Evolutionary conservation across 1,284 basidiomycete genomes (phyloP).

Genomic region (Ustilago tritici): DNA sequence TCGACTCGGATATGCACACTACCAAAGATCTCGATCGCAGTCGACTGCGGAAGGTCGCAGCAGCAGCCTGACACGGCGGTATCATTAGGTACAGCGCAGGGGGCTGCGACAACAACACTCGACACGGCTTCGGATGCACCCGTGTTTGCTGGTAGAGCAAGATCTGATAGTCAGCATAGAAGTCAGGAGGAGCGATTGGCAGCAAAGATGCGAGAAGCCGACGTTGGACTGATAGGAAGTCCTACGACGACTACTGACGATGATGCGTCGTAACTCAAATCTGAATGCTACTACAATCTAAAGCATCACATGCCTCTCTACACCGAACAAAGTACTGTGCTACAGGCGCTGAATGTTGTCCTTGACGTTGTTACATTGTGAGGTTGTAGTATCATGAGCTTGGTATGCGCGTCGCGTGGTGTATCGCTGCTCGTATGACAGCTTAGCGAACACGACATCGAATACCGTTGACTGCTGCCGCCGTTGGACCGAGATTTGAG

Average conservation of each 20-base stretch:
- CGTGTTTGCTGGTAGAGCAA: constrained; percentile 7
- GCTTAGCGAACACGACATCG: no score
- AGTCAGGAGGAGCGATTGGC: constrained; percentile 47
- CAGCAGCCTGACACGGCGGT: neutral
- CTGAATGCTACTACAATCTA: neutral
- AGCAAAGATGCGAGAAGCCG: constrained; percentile 54
- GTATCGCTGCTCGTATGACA: no score
- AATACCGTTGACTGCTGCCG: no score
- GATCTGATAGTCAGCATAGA: constrained; percentile 22
- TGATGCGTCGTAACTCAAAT: constrained; percentile 3
- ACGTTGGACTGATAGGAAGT: constrained; percentile 52
- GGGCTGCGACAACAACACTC: neutral
- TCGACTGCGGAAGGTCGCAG: constrained; percentile 7
- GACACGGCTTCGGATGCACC: constrained; percentile 1
- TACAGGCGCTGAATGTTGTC: no score
- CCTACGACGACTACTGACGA: constrained; percentile 42
- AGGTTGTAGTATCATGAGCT: no score
- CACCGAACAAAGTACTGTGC: no score
- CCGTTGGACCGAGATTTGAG: neutral
- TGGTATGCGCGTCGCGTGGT: no score
- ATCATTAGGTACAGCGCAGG: neutral
- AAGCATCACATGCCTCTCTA: neutral
- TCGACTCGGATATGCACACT: constrained; percentile 15
- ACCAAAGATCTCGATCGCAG: constrained; percentile 37
- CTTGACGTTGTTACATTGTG: no score